A percentile compares a stretch with the other conserved stretches of the same genome.
These are phyloP conservation scores for Diaporthe ilicicola DNA, from an alignment of 2,329 filamentous ascomycete species.

Conservation along the genomic window DNA sequence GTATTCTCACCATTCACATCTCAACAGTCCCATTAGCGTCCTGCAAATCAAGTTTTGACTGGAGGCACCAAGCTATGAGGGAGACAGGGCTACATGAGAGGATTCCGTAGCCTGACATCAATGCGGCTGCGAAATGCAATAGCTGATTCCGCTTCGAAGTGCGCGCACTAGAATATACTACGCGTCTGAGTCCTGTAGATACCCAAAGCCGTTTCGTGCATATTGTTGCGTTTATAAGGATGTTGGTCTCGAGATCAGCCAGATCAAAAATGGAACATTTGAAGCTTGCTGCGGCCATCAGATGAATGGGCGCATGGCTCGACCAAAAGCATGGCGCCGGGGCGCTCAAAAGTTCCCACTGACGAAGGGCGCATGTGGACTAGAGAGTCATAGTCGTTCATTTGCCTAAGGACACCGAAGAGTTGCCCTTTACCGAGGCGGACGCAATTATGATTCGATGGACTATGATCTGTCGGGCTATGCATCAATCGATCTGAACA, in stretches of 20 bases:
- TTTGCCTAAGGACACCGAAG: too few species aligned
- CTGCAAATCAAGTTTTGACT: neutral
- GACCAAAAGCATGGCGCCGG: neutral
- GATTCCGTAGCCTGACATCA: neutral
- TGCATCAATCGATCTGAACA: neutral
- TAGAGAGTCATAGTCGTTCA: accelerated
- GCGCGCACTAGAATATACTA: neutral
- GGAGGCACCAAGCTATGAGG: neutral
- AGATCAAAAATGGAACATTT: neutral
- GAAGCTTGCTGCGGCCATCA: neutral
- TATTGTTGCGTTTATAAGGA: too few species aligned
- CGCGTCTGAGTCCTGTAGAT: neutral
- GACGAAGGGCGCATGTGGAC: neutral
- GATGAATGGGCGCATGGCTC: neutral
- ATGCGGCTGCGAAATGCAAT: neutral
- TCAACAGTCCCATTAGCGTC: neutral
- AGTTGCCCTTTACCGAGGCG: neutral
- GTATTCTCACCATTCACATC: neutral
- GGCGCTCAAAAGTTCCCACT: neutral
- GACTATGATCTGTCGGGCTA: neutral
- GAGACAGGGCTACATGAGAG: too few species aligned
- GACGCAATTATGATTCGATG: neutral
- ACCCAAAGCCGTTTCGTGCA: too few species aligned
- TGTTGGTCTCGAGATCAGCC: neutral
- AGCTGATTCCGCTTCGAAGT: too few species aligned